Conservation (phyloP, 2,329 filamentous ascomycete species). For the Diplodia seriata region DNA sequence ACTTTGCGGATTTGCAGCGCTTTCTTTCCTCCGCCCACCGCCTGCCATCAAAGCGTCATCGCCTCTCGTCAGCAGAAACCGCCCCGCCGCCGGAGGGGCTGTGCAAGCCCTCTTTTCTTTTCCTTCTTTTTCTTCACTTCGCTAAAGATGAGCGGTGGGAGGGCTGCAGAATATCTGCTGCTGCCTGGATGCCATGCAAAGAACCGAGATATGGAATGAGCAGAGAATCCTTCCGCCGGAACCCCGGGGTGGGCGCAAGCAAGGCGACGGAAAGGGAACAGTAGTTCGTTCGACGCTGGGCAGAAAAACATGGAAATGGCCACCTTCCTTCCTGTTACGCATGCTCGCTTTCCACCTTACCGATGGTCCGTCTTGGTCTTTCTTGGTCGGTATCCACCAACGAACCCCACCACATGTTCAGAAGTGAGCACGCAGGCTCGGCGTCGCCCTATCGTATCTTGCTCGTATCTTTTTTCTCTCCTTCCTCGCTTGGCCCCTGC, state of each 20-base stretch:
- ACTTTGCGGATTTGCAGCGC: slow-evolving; percentile 16
- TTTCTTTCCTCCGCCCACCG: not conserved
- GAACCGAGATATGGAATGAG: not conserved
- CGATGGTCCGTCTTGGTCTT: not conserved
- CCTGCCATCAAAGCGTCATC: not conserved
- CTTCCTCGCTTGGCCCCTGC: not conserved
- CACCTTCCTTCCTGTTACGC: not conserved
- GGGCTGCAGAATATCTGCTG: not conserved
- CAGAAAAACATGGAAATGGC: not conserved
- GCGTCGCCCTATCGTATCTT: slow-evolving; percentile 1
- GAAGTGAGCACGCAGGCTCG: not conserved
- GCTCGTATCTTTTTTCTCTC: not conserved
- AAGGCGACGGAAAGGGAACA: not conserved
- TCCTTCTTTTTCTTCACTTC: not conserved
- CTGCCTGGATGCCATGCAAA: not conserved
- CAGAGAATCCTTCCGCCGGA: not conserved
- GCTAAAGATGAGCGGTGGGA: not conserved
- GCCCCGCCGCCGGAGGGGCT: not conserved
- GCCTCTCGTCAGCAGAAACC: not conserved
- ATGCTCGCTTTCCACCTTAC: not conserved
- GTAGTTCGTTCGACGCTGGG: not conserved
- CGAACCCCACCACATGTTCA: not conserved
- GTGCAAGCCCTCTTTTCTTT: not conserved
- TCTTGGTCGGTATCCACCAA: not conserved
- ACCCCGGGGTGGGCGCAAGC: not conserved